Evolutionary conservation across 148 eudicot species (phyloP), one percentile per base, ranked within the genome.

Genomic region (Suaeda aralocaspica): DNA sequence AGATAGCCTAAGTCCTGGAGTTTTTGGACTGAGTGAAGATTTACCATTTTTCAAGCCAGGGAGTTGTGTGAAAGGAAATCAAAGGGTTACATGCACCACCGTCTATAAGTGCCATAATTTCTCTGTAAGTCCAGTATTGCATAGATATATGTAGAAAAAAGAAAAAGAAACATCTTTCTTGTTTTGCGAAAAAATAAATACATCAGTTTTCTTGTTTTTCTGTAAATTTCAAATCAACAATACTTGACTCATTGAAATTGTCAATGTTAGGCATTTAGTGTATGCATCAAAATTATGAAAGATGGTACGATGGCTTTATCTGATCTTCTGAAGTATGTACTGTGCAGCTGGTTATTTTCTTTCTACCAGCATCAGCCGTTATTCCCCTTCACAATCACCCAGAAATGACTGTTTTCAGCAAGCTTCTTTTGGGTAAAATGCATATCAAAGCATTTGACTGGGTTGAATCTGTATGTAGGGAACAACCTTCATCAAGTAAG

Each of bases 301-400:
- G 8, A 36, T 4, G 41, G 41, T 36, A 36, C 41, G 8, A 3
- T 36, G 8, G 41, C 41, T 36, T 36, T 8, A 62, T 59, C 75
- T 76, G 67, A 64, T 53, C 1, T 24, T 53, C 29, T 61, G 44
- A 7, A 59, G 49, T 70, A 18, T 48, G 52, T 67, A 10, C 5
- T 71, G 30, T 78, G 82, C 93, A 92, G 98, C 6, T 92, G 73
- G 84, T 84, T 63, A 78, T 92, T 33, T 88, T 92, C 78, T 86
- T 86, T 76, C 80, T 92, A 34, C 96, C 96, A 25, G 78, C 87
- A 67, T 78, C 70, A 28, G 84, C 78, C 36, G 87, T 88, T 71
- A 92, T 92, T 59, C 98, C 98, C 18, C 85, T 92, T 57, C 98
- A 92, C 79, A 90, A 92, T 70, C 98, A 92, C 82, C 98, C 96